Evolutionary conservation across 768 basidiomycete species (phyloP).

Genomic region (Aureoboletus auriporus): DNA sequence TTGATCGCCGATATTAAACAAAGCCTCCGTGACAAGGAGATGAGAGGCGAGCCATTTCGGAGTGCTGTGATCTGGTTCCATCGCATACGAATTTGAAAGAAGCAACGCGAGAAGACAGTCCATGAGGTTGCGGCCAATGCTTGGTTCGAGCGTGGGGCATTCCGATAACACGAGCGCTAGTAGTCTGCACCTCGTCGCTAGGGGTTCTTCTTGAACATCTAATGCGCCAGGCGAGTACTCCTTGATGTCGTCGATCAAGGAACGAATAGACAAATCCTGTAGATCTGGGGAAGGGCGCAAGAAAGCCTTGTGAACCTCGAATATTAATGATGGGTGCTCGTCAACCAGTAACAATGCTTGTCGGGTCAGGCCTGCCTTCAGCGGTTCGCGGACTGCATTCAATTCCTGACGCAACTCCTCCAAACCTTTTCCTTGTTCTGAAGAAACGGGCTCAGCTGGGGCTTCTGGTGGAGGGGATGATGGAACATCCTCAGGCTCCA

Average conservation of each 20-base stretch:
- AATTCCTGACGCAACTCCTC: conserved; percentile 68
- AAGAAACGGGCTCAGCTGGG: conserved; percentile 7
- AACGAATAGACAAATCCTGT: conserved; percentile 61
- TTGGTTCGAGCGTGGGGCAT: conserved; percentile 54
- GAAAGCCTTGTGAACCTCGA: conserved; percentile 83
- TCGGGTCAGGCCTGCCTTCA: conserved; percentile 60
- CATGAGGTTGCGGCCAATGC: conserved; percentile 59
- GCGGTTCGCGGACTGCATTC: conserved; percentile 57
- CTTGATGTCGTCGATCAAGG: conserved; percentile 76
- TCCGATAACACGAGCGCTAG: conserved; percentile 82
- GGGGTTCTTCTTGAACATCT: conserved; percentile 68
- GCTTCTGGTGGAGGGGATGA: conserved; percentile 16
- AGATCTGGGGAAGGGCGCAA: conserved; percentile 56
- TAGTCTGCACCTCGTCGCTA: conserved; percentile 81
- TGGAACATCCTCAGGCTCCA: conserved; percentile 18
- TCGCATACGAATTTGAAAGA: conserved; percentile 49
- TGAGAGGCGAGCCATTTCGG: conserved; percentile 89
- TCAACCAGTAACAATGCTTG: conserved; percentile 80
- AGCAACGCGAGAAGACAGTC: conserved; percentile 65
- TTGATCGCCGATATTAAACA: conserved; percentile 74
- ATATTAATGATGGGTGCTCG: conserved; percentile 81
- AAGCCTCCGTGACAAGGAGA: conserved; percentile 79
- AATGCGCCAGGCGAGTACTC: conserved; percentile 60
- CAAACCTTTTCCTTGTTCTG: conserved; percentile 38
- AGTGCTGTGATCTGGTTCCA: conserved; percentile 48